Conservation (phyloP, 257 asterid species). For the Solanum gracilifrons region DNA sequence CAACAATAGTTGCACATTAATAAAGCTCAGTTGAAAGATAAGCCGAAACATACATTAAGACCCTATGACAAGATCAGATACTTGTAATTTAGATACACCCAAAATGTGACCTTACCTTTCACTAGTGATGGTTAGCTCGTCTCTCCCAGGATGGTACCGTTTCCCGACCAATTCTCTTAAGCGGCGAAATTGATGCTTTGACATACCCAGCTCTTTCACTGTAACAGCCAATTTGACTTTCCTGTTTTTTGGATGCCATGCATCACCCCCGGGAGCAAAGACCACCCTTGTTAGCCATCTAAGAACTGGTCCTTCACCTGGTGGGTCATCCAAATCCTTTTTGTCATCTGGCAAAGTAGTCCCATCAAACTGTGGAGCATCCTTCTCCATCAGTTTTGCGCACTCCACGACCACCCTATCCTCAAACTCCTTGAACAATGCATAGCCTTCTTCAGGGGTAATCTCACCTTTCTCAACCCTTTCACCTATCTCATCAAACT, state of each 20-base stretch:
- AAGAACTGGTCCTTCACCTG: slow-evolving; percentile 82
- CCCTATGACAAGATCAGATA: background rate
- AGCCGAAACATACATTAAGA: background rate
- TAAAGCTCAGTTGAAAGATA: background rate
- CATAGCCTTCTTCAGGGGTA: slow-evolving; percentile 67
- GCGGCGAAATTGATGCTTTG: slow-evolving; percentile 62
- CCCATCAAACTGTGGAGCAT: slow-evolving; percentile 31
- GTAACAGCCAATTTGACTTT: slow-evolving; percentile 71
- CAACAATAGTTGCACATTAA: background rate
- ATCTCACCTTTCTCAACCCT: slow-evolving; percentile 75
- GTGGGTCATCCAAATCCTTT: slow-evolving; percentile 54
- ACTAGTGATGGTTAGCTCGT: slow-evolving; percentile 83
- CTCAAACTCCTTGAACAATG: slow-evolving; percentile 75
- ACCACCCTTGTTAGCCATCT: slow-evolving; percentile 88
- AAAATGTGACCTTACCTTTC: slow-evolving; percentile 46
- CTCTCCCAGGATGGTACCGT: slow-evolving; percentile 81
- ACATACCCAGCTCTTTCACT: slow-evolving; percentile 77
- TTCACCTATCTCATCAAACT: slow-evolving; percentile 71
- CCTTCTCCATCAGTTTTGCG: slow-evolving; percentile 52
- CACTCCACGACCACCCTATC: slow-evolving; percentile 76
- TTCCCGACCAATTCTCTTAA: slow-evolving; percentile 80
- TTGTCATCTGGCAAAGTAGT: slow-evolving; percentile 20
- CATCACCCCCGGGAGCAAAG: slow-evolving; percentile 79
- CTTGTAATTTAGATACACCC: background rate
- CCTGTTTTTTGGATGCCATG: slow-evolving; percentile 93